Base-by-base conservation (phyloP, 2,329 filamentous ascomycete species). In the Fusarium pseudograminearum region DNA sequence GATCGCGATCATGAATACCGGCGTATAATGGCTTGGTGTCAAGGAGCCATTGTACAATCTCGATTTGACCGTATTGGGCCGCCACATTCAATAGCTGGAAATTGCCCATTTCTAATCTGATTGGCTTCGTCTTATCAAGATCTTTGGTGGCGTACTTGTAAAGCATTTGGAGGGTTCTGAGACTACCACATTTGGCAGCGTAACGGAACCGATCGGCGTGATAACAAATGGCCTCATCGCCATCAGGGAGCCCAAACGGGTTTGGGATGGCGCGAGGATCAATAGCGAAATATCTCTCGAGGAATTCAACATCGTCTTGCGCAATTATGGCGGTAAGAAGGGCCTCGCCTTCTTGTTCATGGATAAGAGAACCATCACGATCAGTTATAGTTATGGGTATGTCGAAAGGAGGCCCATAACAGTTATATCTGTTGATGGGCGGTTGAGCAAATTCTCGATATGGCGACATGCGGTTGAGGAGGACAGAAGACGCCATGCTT, bases 371-470 rank as follows among this genome's bases (percentile, higher is more conserved):
- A 20, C 41, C 40, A 7, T 46, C 18, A 18, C 9, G 52, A 22
- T 46, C 41, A 46, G 22, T 36, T 34, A 55, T n/a, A 3, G 30
- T 55, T 1, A 45, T 4, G 2, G 40, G 52, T 8, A 34, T 40
- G 4, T 45, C 40, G 18, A 45, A 20, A 20, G 30, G 30, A 33
- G 15, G 4, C 14, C 24, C 18, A 7, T 20, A 2, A 18, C 7
- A 11, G 12, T 40, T 38, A 6, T n/a, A 18, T 45, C 2, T 36
- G 18, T 47, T 34, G 3, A 20, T 14, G 3, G 52, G 22, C 14
- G 1, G n/a, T 3, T 36, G 4, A 0, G 30, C 5, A 7, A 47
- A 46, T 20, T 22, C 0, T 7, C 2, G 4, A 22, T 46, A 55
- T 0, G 18, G 52, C 3, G 52, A 55, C 8, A 7, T 18, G 18